phyloP scores from a whole-genome alignment of 1,284 basidiomycete genomes.

The Leccinum fallax region DNA sequence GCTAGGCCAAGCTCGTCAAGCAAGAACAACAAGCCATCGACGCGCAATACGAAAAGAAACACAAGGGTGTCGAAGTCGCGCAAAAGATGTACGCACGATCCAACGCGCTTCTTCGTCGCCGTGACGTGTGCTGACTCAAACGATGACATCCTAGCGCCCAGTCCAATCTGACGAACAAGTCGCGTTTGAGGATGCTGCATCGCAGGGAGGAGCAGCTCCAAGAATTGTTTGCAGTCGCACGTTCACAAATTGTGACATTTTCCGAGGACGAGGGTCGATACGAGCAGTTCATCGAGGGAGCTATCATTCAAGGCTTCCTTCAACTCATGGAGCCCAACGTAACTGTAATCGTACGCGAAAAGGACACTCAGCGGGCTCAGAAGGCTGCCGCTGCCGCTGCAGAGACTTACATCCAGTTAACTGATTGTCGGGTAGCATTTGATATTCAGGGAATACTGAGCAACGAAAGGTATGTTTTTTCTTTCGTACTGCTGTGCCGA shows the following conservation, averaged over 20 bases:
- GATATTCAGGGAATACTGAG: slow-evolving; percentile 68
- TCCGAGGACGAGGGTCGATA: slow-evolving; percentile 76
- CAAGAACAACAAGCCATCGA: slow-evolving; percentile 93
- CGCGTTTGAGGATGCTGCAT: slow-evolving; percentile 89
- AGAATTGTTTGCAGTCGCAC: slow-evolving; percentile 80
- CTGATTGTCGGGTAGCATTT: slow-evolving; percentile 68
- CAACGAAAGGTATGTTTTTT: slow-evolving; percentile 65
- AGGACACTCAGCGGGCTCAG: slow-evolving; percentile 58
- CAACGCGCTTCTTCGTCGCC: neutral
- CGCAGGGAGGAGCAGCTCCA: slow-evolving; percentile 92
- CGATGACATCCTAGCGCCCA: slow-evolving; percentile 71
- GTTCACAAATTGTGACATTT: slow-evolving; percentile 59
- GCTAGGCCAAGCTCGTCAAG: slow-evolving; percentile 91
- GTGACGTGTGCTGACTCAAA: neutral
- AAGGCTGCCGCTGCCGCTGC: slow-evolving; percentile 67
- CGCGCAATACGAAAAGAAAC: slow-evolving; percentile 90
- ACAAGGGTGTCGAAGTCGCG: slow-evolving; percentile 87
- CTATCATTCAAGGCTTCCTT: slow-evolving; percentile 52
- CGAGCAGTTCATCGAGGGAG: slow-evolving; percentile 74
- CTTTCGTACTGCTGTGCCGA: slow-evolving; percentile 1
- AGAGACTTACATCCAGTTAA: slow-evolving; percentile 70
- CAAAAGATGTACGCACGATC: slow-evolving; percentile 84
- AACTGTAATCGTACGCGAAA: slow-evolving; percentile 61
- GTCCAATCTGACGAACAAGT: slow-evolving; percentile 96
- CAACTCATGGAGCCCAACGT: slow-evolving; percentile 72